A percentile compares a stretch with the other conserved stretches of the same genome.
phyloP scores from a whole-genome alignment of 345 rosid species.

The Citrus sinensis region DNA sequence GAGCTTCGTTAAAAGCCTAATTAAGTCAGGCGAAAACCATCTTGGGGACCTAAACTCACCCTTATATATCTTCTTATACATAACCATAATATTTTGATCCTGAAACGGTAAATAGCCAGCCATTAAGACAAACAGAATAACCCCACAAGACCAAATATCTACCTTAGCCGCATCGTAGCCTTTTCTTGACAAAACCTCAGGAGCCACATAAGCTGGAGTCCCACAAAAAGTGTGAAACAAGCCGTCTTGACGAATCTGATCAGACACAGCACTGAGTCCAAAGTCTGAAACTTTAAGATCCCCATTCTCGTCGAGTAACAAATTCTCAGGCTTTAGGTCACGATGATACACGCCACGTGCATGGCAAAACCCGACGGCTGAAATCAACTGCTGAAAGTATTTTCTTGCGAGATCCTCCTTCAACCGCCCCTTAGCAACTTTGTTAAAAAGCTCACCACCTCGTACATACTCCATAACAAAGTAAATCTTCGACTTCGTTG shows the following conservation, averaged over 20 bases:
- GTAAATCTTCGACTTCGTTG: constrained; percentile 76
- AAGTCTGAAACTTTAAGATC: constrained; percentile 82
- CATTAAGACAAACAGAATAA: constrained; percentile 71
- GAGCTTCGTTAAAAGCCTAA: constrained; percentile 45
- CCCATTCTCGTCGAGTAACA: constrained; percentile 70
- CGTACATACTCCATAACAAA: constrained; percentile 84
- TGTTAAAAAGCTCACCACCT: constrained; percentile 77
- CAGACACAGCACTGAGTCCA: constrained; percentile 78
- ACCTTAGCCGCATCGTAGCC: constrained; percentile 87
- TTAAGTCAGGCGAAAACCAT: constrained; percentile 69
- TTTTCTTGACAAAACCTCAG: constrained; percentile 71
- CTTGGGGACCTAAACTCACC: constrained; percentile 78
- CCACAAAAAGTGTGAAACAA: constrained; percentile 88
- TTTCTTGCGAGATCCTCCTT: constrained; percentile 58
- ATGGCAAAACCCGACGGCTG: constrained; percentile 77
- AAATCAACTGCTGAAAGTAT: constrained; percentile 75
- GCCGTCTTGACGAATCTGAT: constrained; percentile 65
- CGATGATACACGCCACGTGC: constrained; percentile 85
- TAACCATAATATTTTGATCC: constrained; percentile 66
- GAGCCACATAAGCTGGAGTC: constrained; percentile 74
- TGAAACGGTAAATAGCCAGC: constrained; percentile 78
- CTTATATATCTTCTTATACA: constrained; percentile 75
- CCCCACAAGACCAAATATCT: constrained; percentile 94
- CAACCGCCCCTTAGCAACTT: constrained; percentile 64
- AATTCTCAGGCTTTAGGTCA: constrained; percentile 81